These are phyloP conservation scores for Globisporangium heterothallicum DNA, from an alignment of 352 stramenopile genomes.

Conservation along the genomic window DNA sequence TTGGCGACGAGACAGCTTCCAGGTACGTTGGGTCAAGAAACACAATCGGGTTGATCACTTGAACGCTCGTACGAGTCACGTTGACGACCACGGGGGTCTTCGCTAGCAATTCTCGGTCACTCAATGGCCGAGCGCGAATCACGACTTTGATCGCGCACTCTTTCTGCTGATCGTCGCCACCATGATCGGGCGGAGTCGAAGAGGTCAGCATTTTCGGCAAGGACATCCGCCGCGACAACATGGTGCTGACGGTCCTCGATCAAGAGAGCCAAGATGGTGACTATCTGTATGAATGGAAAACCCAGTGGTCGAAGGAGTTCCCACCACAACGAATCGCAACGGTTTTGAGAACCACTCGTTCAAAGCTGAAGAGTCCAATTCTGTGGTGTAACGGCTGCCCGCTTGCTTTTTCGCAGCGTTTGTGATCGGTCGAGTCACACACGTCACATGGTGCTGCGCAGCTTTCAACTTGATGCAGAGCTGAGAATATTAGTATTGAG, in stretches of 20 bases:
- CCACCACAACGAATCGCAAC: too few species aligned
- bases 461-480: too few species aligned
- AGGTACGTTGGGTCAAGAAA: constrained; percentile 53
- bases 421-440: too few species aligned
- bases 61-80: constrained; percentile 37
- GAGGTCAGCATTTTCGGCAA: constrained; percentile 17
- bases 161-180: constrained; percentile 17
- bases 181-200: background rate
- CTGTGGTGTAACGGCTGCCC: too few species aligned
- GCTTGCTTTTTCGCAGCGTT: too few species aligned
- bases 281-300: too few species aligned
- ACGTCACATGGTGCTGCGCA: too few species aligned
- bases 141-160: constrained; percentile 68
- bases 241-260: background rate
- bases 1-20: constrained; percentile 28
- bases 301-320: too few species aligned
- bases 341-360: too few species aligned
- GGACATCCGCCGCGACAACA: constrained; percentile 14
- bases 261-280: too few species aligned
- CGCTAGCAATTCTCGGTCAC: constrained; percentile 38
- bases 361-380: too few species aligned
- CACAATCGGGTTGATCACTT: constrained; percentile 59
- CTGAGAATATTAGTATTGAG: too few species aligned
- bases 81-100: constrained; percentile 51
- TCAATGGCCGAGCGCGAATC: constrained; percentile 66